A percentile compares a stretch with the other conserved stretches of the same genome.
Conservation (phyloP, 2,329 filamentous ascomycete species). For the Monilinia laxa region DNA sequence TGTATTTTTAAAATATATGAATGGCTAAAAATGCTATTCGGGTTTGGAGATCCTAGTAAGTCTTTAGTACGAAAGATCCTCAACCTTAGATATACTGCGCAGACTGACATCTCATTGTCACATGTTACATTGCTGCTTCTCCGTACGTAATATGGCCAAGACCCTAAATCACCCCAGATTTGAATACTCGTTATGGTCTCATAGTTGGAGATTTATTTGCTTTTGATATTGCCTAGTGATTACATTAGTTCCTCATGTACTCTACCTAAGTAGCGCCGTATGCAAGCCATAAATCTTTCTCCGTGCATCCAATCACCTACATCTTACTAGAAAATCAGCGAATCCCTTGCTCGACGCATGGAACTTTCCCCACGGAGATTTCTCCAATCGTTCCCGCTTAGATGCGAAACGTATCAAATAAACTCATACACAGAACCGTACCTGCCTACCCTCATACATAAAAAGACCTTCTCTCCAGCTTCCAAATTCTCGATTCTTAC, state of each 20-base stretch:
- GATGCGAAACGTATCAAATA: neutral
- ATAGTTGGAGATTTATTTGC: neutral
- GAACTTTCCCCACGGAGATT: constrained; percentile 8
- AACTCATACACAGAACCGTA: neutral
- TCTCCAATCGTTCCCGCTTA: neutral
- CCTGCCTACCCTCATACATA: constrained; percentile 8
- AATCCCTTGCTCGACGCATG: constrained; percentile 9
- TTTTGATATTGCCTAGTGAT: neutral
- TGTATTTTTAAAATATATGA: neutral
- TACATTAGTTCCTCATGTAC: neutral
- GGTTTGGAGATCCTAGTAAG: neutral
- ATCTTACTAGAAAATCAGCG: neutral
- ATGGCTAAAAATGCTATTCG: neutral
- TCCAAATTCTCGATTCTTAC: constrained; percentile 6
- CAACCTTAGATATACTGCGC: constrained; percentile 5
- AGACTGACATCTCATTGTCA: neutral
- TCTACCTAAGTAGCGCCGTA: neutral
- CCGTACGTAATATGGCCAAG: constrained; percentile 6
- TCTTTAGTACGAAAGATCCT: neutral
- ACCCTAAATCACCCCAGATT: constrained; percentile 1
- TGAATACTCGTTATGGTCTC: constrained; percentile 1
- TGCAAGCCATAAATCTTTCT: constrained; percentile 2
- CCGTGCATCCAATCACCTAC: neutral
- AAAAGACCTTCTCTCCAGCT: constrained; percentile 4
- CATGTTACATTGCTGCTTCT: constrained; percentile 1